phyloP scores from a whole-genome alignment of 805 yeast genomes.

The Pichia kluyveri region DNA sequence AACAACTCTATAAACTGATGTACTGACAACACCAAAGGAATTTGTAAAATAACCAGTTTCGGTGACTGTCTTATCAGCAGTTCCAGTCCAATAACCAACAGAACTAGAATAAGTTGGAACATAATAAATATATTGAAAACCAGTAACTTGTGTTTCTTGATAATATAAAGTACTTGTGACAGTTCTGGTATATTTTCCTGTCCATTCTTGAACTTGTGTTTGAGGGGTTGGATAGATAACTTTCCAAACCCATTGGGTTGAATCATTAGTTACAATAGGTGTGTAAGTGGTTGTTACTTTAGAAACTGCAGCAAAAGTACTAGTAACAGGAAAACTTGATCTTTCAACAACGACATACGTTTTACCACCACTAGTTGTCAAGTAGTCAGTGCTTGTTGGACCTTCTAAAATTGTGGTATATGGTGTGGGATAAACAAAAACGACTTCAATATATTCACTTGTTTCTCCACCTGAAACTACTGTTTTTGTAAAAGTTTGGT shows the following conservation, averaged over 20 bases:
- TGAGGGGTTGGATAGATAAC: neutral
- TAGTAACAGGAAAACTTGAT: neutral
- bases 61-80: neutral
- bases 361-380: neutral
- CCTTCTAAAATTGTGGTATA: neutral
- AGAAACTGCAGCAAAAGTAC: neutral
- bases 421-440: neutral
- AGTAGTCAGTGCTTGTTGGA: neutral
- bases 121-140: neutral
- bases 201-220: neutral
- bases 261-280: neutral
- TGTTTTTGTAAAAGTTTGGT: neutral
- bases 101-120: slow-evolving; percentile 3
- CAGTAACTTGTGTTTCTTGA: neutral
- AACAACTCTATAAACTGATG: slow-evolving; percentile 1
- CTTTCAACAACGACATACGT: neutral
- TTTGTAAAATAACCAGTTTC: neutral
- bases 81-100: slow-evolving; percentile 1
- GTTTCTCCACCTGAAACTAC: neutral
- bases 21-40: neutral
- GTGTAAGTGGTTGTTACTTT: neutral
- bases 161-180: neutral
- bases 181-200: neutral
- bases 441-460: neutral
- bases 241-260: neutral